Conservation (phyloP, 345 rosid species). For the Geranium brycei region DNA sequence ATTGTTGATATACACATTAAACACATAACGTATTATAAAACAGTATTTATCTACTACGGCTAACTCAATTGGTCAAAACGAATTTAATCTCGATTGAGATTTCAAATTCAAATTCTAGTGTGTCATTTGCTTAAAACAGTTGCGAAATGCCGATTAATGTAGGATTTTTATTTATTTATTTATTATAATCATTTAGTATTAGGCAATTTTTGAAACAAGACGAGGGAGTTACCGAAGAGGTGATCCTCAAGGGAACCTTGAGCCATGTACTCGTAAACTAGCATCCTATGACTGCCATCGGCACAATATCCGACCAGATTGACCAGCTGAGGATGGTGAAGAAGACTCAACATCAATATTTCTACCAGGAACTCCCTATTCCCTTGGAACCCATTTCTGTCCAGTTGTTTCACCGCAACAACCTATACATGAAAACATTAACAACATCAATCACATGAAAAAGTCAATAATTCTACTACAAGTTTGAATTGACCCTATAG, state of each 20-base stretch:
- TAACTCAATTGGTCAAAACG: too few species aligned
- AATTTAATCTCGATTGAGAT: too few species aligned
- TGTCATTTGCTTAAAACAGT: too few species aligned
- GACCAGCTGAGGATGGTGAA: slow-evolving; percentile 18
- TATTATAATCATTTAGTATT: too few species aligned
- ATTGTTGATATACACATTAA: too few species aligned
- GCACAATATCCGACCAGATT: slow-evolving; percentile 19
- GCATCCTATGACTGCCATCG: slow-evolving; percentile 19
- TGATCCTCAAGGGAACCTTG: slow-evolving; percentile 20
- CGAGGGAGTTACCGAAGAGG: slow-evolving; percentile 13
- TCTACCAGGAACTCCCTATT: slow-evolving; percentile 21
- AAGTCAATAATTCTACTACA: not conserved
- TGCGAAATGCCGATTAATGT: too few species aligned
- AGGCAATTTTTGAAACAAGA: not conserved
- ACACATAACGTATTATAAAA: too few species aligned
- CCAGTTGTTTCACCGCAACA: slow-evolving; percentile 24
- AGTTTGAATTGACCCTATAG: too few species aligned
- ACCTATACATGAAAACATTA: slow-evolving; percentile 7
- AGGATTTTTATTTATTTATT: too few species aligned
- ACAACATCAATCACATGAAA: not conserved
- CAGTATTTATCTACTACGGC: too few species aligned
- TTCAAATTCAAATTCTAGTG: too few species aligned
- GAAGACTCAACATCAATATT: slow-evolving; percentile 18
- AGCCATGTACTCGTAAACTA: slow-evolving; percentile 18
- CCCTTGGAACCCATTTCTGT: slow-evolving; percentile 22